Evolutionary conservation across 2,329 filamentous ascomycete species (phyloP).

Genomic region (Boeremia lycopersici): DNA sequence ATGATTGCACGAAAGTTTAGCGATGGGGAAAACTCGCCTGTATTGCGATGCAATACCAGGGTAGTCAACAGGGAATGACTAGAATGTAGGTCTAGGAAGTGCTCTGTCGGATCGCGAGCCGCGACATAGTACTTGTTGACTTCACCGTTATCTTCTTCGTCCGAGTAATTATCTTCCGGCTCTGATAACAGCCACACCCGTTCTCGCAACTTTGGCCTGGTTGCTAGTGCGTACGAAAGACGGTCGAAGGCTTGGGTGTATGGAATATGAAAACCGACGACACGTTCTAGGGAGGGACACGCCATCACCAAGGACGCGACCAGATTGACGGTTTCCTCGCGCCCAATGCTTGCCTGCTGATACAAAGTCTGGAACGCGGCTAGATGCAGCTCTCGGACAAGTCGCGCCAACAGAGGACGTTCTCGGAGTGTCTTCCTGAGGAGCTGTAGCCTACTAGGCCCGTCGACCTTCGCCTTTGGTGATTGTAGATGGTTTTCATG

Average conservation of each 20-base stretch:
- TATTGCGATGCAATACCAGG: constrained; percentile 54
- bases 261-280: constrained; percentile 60
- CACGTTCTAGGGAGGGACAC: constrained; percentile 62
- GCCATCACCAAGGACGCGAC: constrained; percentile 64
- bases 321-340: constrained; percentile 58
- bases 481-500: constrained; percentile 46
- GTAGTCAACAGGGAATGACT: constrained; percentile 60
- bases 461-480: constrained; percentile 53
- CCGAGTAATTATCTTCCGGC: constrained; percentile 25
- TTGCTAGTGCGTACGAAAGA: constrained; percentile 61
- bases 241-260: constrained; percentile 62
- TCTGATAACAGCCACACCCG: constrained; percentile 60
- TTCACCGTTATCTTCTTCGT: constrained; percentile 43
- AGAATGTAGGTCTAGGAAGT: constrained; percentile 61
- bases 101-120: constrained; percentile 57
- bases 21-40: constrained; percentile 39
- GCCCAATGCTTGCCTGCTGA: constrained; percentile 48
- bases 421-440: constrained; percentile 61
- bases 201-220: constrained; percentile 59
- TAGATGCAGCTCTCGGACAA: constrained; percentile 61
- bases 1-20: constrained; percentile 62
- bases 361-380: constrained; percentile 54
- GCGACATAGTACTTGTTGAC: constrained; percentile 36
- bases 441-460: constrained; percentile 58
- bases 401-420: constrained; percentile 56